Evolutionary conservation across 345 rosid species (phyloP), one percentile per base, ranked within the genome.

Genomic region (Gossypioides kirkii): DNA sequence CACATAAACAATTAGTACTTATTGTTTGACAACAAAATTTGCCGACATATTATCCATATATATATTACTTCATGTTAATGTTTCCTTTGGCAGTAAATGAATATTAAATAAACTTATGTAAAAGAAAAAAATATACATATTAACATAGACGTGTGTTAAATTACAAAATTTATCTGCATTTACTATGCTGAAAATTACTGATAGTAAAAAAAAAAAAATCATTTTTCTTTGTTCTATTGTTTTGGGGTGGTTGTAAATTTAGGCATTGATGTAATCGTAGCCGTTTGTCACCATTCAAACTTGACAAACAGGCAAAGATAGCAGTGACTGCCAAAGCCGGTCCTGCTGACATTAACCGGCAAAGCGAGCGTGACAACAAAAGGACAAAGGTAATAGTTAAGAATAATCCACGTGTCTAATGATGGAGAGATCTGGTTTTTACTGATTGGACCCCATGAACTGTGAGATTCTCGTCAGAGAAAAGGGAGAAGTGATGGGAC

Each of bases 341-440:
- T 32, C 8, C 55, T 52, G 46, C 2, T 16, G 6, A 23, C 56
- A 32, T 43, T 49, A 52, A 71, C 72, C 74, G 80, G 81, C 55
- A 62, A 56, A 67, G 74, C 76, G 73, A 70, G 38, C 64, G 76
- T 79, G 81, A 79, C 84, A 75, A 66, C 41, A 26, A 32, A 17
- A 23, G 3, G 54, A 66, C 55, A 46, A 66, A 23, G 3, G 4
- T 13, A 66, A n/a, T 9, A 6, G 1, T 61, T 18, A 3, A n/a
- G 14, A 17, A 41, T 0, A 10, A 9, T 58, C 62, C 78, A 61
- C 84, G 77, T 77, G 75, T 71, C 45, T 4, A 5, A 0, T 3
- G 32, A 6, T 17, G 28, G 2, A 2, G 60, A 7, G 56, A 10
- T 46, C 47, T 32, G 45, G 20, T 45, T 65, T 43, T 45, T 53